A percentile compares a stretch with the other conserved stretches of the same genome.
Conservation (phyloP, 345 rosid genomes). For the Anacardium occidentale region DNA sequence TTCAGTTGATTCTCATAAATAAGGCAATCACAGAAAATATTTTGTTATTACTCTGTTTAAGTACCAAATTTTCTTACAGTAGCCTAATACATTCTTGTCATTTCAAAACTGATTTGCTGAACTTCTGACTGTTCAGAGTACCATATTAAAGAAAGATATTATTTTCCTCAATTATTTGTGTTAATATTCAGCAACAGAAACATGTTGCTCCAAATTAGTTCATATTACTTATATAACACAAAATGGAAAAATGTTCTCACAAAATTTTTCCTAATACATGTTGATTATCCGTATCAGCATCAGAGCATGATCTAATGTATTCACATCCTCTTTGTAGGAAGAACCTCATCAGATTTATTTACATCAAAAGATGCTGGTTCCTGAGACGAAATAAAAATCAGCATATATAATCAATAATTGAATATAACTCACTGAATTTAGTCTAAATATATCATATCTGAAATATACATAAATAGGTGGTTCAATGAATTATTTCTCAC, state of each 20-base stretch:
- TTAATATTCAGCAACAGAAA: background rate
- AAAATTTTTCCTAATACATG: background rate
- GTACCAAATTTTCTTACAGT: background rate
- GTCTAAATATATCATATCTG: background rate
- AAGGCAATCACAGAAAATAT: background rate
- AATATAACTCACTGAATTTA: background rate
- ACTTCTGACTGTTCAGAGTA: background rate
- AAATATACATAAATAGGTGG: constrained; percentile 4
- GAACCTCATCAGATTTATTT: constrained; percentile 25
- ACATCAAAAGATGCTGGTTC: constrained; percentile 42
- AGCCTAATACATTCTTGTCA: background rate
- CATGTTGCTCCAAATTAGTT: constrained; percentile 1
- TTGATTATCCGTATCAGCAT: background rate
- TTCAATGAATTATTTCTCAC: background rate
- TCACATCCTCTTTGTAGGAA: constrained; percentile 31
- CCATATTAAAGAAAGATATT: background rate
- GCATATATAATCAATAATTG: background rate
- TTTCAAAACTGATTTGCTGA: background rate
- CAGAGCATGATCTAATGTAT: constrained; percentile 10
- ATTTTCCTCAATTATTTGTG: background rate
- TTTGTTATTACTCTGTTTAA: background rate
- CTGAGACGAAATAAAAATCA: constrained; percentile 35
- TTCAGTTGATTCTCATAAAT: background rate
- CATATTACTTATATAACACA: background rate
- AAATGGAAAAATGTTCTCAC: background rate